Conservation (phyloP, 768 basidiomycete genomes). For the Chalciporus chontae region DNA sequence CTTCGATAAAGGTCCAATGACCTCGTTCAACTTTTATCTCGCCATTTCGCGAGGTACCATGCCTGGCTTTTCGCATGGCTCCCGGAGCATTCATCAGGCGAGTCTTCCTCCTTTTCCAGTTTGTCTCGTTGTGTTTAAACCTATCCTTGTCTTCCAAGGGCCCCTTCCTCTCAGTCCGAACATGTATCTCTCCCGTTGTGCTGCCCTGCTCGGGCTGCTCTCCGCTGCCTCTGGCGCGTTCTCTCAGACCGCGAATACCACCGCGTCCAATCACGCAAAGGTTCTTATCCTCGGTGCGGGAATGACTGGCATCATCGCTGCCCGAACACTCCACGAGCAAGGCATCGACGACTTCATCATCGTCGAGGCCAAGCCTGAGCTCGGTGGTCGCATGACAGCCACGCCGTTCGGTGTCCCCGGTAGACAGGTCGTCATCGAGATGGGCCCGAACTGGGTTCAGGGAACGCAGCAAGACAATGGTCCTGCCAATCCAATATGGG, state of each 20-base stretch:
- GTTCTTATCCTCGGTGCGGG: conserved; percentile 67
- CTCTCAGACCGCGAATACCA: conserved; percentile 12
- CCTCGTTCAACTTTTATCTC: too few relatives aligned
- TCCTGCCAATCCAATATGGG: conserved; percentile 55
- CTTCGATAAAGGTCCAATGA: too few relatives aligned
- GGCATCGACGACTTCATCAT: conserved; percentile 59
- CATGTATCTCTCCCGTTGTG: conserved; percentile 11
- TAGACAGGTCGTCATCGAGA: conserved; percentile 45
- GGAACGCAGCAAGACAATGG: conserved; percentile 46
- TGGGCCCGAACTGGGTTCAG: conserved; percentile 61
- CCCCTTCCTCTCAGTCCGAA: neutral
- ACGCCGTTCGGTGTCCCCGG: conserved; percentile 39
- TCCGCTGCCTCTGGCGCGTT: neutral
- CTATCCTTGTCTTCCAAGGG: neutral
- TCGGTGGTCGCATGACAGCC: conserved; percentile 61
- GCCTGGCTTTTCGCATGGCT: too few relatives aligned
- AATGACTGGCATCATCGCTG: conserved; percentile 62
- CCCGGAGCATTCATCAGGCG: too few relatives aligned
- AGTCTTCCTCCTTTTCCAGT: too few relatives aligned
- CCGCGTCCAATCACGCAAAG: conserved; percentile 18
- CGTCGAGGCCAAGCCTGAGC: conserved; percentile 53
- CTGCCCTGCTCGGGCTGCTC: conserved; percentile 6
- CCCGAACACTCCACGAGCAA: conserved; percentile 51
- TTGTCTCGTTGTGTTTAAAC: too few relatives aligned
- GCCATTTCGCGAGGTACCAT: too few relatives aligned